These are phyloP conservation scores for Phaeotremella skinneri DNA, from an alignment of 768 basidiomycete species.

Conservation along the genomic window DNA sequence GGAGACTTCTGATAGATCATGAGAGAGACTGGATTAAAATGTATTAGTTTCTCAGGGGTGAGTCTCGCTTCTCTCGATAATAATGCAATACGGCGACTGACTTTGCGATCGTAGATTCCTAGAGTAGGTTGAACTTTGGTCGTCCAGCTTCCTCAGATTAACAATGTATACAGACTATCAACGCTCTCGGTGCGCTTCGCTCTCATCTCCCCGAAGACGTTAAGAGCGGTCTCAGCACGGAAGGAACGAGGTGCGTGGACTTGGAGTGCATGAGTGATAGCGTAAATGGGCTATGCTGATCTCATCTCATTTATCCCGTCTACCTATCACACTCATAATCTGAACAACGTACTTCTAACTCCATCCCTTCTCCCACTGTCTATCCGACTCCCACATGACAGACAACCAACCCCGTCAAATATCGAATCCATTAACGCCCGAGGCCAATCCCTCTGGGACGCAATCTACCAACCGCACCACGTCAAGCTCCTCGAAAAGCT, in stretches of 20 bases:
- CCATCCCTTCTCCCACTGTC: not conserved
- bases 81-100: not conserved
- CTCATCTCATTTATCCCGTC: too few relatives aligned
- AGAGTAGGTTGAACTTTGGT: slow-evolving; percentile 14
- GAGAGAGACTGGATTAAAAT: slow-evolving; percentile 85
- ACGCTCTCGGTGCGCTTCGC: slow-evolving; percentile 72
- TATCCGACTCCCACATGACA: slow-evolving; percentile 11
- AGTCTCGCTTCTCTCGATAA: slow-evolving; percentile 2
- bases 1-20: slow-evolving; percentile 57
- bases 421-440: slow-evolving; percentile 64
- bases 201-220: slow-evolving; percentile 79
- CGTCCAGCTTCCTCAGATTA: slow-evolving; percentile 5
- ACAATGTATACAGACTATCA: slow-evolving; percentile 63
- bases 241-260: slow-evolving; percentile 62
- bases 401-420: slow-evolving; percentile 56
- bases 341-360: too few relatives aligned
- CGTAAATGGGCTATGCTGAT: not conserved
- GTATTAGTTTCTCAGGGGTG: slow-evolving; percentile 64
- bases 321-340: too few relatives aligned
- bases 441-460: slow-evolving; percentile 73
- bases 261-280: slow-evolving; percentile 14
- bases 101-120: slow-evolving; percentile 14
- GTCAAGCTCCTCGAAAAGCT: slow-evolving; percentile 86
- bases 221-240: slow-evolving; percentile 63
- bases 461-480: slow-evolving; percentile 84